Percentiles rank a stretch among this genome's conserved stretches.
These are phyloP conservation scores for Geotrichum klebahnii DNA, from an alignment of 1,139 yeast species.

Conservation along the genomic window DNA sequence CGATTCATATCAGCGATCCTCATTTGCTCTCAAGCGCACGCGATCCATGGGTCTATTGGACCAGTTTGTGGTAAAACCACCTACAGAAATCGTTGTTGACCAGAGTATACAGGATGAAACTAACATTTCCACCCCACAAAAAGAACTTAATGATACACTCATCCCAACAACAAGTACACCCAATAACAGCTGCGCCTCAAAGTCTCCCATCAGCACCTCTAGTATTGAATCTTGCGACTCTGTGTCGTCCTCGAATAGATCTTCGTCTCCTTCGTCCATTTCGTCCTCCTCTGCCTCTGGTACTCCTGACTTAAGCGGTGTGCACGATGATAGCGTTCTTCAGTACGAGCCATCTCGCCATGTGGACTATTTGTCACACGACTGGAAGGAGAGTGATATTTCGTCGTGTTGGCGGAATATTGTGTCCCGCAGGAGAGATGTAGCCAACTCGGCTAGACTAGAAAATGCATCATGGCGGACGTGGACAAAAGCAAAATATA, in stretches of 20 bases:
- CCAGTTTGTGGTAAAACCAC: constrained; percentile 50
- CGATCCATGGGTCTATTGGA: constrained; percentile 79
- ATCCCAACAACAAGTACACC: constrained; percentile 22
- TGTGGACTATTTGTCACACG: constrained; percentile 89
- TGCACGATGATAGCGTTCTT: constrained; percentile 76
- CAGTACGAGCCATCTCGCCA: constrained; percentile 79
- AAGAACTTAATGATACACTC: no score
- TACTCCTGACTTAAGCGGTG: constrained; percentile 40
- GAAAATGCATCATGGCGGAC: constrained; percentile 87
- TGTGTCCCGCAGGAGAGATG: constrained; percentile 64
- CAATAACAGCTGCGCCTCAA: no score
- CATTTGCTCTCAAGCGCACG: constrained; percentile 77
- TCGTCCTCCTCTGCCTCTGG: constrained; percentile 25
- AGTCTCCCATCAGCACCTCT: no score
- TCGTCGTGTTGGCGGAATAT: constrained; percentile 94
- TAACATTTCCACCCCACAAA: no score
- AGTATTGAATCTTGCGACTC: no score
- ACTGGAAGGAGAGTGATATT: constrained; percentile 92
- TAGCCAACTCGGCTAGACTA: constrained; percentile 56
- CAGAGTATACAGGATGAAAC: no score
- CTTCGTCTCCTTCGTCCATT: constrained; percentile 14
- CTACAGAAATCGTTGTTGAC: no score
- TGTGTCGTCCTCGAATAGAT: no score
- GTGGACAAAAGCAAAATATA: constrained; percentile 76
- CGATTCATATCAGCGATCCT: constrained; percentile 63